Base-by-base conservation (phyloP, 2,329 filamentous ascomycete genomes). In the Chrysoporthe cubensis region DNA sequence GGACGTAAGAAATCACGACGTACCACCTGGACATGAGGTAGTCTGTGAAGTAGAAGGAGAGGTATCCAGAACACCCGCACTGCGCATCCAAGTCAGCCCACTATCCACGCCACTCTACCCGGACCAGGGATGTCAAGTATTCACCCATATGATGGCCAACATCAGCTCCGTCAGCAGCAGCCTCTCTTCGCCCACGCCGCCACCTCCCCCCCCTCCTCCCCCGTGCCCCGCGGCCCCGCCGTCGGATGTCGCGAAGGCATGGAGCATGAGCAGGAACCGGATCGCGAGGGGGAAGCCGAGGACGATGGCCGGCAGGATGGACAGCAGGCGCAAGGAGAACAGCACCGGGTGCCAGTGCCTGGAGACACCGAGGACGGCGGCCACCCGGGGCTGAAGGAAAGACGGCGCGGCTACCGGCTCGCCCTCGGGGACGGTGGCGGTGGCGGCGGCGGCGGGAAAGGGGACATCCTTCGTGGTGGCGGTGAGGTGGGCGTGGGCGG, bases 11-110 rank as follows among this genome's bases (percentile, higher is more conserved):
- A 58, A 2, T 16, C n/a, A 4, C 26, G 21, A 79, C 84, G 57
- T 75, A 92, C 90, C 91, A 94, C 79, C 92, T 84, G 70, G 91
- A 93, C 91, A 94, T 94, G 74, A 94, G 86, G 78, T 91, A 93
- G 79, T 94, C 91, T 67, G 91, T 92, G 76, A 94, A 94, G 81
- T 93, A 92, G 78, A 93, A 94, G 62, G 90, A 91, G 69, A 94
- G 85, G 78, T 93, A 93, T 65, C 90, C 91, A 26, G 90, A 92
- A 68, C 91, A 89, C 75, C 87, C 88, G 80, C 58, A 52, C 66
- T 43, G 42, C 40, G 4, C 18, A 11, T 2, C 26, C 13, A 40
- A 13, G 34, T 58, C 32, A 58, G 56, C 11, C 34, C 7, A 40
- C 26, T 16, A 32, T 3, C 6, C 54, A 21, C 50, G 50, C 26